A percentile compares a stretch with the other conserved stretches of the same genome.
Conservation (phyloP, 164 flowering plant genomes). For the Litsea cubeba region DNA sequence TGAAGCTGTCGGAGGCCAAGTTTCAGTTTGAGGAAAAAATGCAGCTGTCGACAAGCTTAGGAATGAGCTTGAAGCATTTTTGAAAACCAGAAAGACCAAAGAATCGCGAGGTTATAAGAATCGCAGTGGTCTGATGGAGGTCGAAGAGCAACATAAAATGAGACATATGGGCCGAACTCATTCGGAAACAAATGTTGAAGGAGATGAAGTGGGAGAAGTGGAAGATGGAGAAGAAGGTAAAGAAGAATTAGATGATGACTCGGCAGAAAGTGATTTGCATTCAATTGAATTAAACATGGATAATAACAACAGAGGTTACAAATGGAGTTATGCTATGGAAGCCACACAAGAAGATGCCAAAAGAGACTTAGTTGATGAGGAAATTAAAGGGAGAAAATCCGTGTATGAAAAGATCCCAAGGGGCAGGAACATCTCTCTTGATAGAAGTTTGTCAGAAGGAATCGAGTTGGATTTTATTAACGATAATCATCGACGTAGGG, state of each 20-base stretch:
- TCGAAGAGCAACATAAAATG: constrained; percentile 18
- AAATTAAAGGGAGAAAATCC: constrained; percentile 48
- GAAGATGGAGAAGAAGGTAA: constrained; percentile 20
- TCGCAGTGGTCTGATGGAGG: constrained; percentile 18
- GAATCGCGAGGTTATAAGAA: constrained; percentile 26
- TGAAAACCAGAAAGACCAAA: constrained; percentile 38
- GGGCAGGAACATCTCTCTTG: constrained; percentile 41
- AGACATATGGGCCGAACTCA: constrained; percentile 17
- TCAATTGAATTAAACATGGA: constrained; percentile 73
- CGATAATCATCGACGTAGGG: constrained; percentile 30
- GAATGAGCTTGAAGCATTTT: constrained; percentile 51
- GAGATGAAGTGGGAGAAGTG: constrained; percentile 34
- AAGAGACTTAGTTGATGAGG: constrained; percentile 32
- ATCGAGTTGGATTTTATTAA: constrained; percentile 48
- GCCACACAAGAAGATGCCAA: constrained; percentile 26
- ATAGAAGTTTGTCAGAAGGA: constrained; percentile 60
- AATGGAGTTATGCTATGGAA: constrained; percentile 36
- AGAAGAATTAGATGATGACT: constrained; percentile 30
- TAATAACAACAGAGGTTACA: constrained; percentile 40
- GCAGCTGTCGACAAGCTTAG: constrained; percentile 66
- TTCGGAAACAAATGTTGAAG: constrained; percentile 28
- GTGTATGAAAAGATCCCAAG: constrained; percentile 36
- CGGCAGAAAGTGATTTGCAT: constrained; percentile 73
- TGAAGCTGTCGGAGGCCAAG: constrained; percentile 82
- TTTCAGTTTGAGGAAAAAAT: constrained; percentile 82